Evolutionary conservation across 2,329 filamentous ascomycete species (phyloP).

Genomic region (Cladosporium sp.): DNA sequence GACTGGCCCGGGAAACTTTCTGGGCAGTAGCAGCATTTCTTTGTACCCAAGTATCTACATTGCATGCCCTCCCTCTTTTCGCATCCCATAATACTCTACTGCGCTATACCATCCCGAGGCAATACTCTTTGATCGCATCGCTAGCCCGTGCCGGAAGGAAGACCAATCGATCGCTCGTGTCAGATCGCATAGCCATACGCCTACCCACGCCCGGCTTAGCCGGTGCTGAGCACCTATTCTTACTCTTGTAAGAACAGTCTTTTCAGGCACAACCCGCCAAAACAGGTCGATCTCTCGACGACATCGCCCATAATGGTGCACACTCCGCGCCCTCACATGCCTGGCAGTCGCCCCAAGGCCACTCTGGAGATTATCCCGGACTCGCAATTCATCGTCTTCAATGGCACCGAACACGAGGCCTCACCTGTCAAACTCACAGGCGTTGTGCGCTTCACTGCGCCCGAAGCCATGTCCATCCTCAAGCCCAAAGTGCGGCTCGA

Average conservation of each 20-base stretch:
- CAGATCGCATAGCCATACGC: neutral
- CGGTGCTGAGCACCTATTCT: slow-evolving; percentile 6
- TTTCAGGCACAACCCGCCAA: neutral
- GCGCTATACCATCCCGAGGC: neutral
- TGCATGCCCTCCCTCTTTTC: neutral
- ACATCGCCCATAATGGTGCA: slow-evolving; percentile 32
- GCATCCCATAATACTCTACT: neutral
- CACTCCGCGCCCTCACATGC: slow-evolving; percentile 27
- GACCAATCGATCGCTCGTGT: neutral
- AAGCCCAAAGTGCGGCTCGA: slow-evolving; percentile 49
- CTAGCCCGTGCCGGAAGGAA: slow-evolving; percentile 1
- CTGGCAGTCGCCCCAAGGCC: slow-evolving; percentile 19
- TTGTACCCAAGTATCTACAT: slow-evolving; percentile 5
- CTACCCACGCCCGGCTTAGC: slow-evolving; percentile 2
- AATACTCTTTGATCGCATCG: neutral
- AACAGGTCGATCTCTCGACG: slow-evolving; percentile 8
- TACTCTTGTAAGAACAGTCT: neutral
- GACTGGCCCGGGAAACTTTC: slow-evolving; percentile 9
- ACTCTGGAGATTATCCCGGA: slow-evolving; percentile 49
- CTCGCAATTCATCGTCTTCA: slow-evolving; percentile 51
- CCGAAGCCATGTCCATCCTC: slow-evolving; percentile 50
- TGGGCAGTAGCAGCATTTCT: neutral
- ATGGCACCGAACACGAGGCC: slow-evolving; percentile 49
- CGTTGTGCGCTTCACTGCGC: slow-evolving; percentile 47
- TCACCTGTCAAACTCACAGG: slow-evolving; percentile 48